Percentiles rank a stretch among this genome's conserved stretches.
phyloP scores from a whole-genome alignment of 2,329 filamentous ascomycete genomes.

The Hymenoscyphus linearis region DNA sequence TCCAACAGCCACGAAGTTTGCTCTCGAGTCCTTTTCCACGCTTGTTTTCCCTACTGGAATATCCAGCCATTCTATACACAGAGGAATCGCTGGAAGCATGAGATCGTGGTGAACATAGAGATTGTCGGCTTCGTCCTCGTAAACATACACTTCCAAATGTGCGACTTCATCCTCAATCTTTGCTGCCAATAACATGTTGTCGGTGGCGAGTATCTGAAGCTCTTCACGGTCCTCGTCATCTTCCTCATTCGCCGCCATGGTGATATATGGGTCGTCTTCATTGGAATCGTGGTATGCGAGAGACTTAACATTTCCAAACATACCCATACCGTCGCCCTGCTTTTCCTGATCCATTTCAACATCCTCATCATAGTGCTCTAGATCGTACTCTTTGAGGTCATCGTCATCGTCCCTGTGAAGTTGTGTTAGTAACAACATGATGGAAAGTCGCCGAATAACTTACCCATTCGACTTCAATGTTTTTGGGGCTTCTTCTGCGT shows the following conservation, averaged over 20 bases:
- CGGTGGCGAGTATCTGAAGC: constrained; percentile 83
- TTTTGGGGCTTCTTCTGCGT: constrained; percentile 27
- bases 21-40: constrained; percentile 58
- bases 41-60: constrained; percentile 73
- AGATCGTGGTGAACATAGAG: constrained; percentile 99
- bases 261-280: constrained; percentile 95
- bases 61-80: constrained; percentile 94
- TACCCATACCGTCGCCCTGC: constrained; percentile 68
- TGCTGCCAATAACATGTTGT: constrained; percentile 87
- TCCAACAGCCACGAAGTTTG: constrained; percentile 90
- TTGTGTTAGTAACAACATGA: neutral
- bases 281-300: constrained; percentile 92
- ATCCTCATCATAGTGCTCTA: constrained; percentile 93
- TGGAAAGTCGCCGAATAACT: constrained; percentile 20
- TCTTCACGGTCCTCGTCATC: constrained; percentile 85
- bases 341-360: constrained; percentile 58
- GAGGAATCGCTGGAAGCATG: constrained; percentile 94
- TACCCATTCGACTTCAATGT: constrained; percentile 37
- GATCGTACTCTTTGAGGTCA: constrained; percentile 90
- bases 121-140: constrained; percentile 92
- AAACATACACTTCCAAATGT: constrained; percentile 94
- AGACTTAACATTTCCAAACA: constrained; percentile 94
- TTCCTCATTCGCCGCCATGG: constrained; percentile 62
- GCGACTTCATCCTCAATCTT: constrained; percentile 97
- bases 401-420: constrained; percentile 59